Evolutionary conservation across 805 yeast species (phyloP).

Genomic region (Wickerhamomyces queroliae): DNA sequence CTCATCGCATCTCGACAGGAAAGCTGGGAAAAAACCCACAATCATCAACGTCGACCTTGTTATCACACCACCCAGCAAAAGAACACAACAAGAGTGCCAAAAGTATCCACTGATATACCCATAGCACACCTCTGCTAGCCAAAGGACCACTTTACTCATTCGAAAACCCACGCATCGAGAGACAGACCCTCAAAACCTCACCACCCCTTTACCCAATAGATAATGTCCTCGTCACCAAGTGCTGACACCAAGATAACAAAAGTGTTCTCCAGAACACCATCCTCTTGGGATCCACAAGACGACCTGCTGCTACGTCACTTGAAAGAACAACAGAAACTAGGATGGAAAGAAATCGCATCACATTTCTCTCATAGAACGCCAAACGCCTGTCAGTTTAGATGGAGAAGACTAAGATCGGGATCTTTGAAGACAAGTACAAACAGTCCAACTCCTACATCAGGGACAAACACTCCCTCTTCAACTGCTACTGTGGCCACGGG

Average conservation of each 20-base stretch:
- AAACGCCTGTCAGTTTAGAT: conserved; percentile 84
- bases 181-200: too few species aligned
- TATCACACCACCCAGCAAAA: neutral
- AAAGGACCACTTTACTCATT: neutral
- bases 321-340: conserved; percentile 77
- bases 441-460: conserved; percentile 8
- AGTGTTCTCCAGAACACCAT: conserved; percentile 33
- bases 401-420: conserved; percentile 64
- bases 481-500: conserved; percentile 9
- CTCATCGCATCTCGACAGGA: conserved; percentile 4
- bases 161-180: too few species aligned
- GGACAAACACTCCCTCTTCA: conserved; percentile 9
- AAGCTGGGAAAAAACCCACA: too few species aligned
- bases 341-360: conserved; percentile 84
- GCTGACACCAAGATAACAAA: conserved; percentile 18
- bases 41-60: too few species aligned
- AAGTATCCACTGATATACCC: neutral
- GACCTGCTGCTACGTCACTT: conserved; percentile 66
- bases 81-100: neutral
- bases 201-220: too few species aligned
- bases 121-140: neutral
- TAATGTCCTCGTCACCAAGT: conserved; percentile 21
- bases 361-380: conserved; percentile 80
- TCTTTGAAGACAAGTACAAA: conserved; percentile 24
- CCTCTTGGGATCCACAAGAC: conserved; percentile 78